phyloP scores from a whole-genome alignment of 768 basidiomycete species.

The Dioszegia aurantiaca region DNA sequence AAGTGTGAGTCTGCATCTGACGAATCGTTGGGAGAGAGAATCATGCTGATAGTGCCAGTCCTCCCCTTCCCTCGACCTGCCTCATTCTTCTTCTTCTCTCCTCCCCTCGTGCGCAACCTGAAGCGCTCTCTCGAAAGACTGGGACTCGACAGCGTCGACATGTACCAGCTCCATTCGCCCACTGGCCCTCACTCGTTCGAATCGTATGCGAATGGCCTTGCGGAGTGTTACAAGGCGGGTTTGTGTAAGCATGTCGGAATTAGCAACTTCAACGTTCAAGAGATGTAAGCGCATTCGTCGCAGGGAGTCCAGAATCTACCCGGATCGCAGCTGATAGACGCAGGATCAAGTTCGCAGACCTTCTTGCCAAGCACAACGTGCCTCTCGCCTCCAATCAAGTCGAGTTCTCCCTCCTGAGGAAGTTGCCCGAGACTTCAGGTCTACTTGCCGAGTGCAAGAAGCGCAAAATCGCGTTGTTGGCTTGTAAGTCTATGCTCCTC shows the following conservation, averaged over 20 bases:
- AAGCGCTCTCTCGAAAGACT: conserved; percentile 34
- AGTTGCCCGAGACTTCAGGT: conserved; percentile 44
- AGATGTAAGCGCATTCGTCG: conserved; percentile 42
- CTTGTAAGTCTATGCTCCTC: conserved; percentile 35
- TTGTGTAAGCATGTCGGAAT: conserved; percentile 47
- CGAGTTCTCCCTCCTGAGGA: conserved; percentile 49
- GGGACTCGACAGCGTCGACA: conserved; percentile 39
- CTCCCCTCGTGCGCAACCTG: conserved; percentile 38
- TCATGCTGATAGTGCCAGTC: conserved; percentile 17
- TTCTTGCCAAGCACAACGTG: conserved; percentile 39
- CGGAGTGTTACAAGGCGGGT: conserved; percentile 45
- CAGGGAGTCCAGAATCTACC: too few species aligned
- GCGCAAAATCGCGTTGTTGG: conserved; percentile 44
- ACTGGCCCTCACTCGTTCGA: conserved; percentile 40
- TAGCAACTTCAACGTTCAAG: conserved; percentile 45
- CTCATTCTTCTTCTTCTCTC: conserved; percentile 42
- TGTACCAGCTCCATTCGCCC: conserved; percentile 47
- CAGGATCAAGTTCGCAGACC: conserved; percentile 41
- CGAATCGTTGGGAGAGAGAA: background rate
- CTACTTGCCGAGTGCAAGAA: conserved; percentile 49
- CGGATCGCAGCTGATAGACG: conserved; percentile 1
- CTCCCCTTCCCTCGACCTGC: conserved; percentile 35
- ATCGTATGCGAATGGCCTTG: conserved; percentile 36
- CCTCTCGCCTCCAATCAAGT: conserved; percentile 51
- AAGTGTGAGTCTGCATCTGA: conserved; percentile 40